Evolutionary conservation across 164 flowering plant species (phyloP).

Genomic region (Vitis rotundifolia): DNA sequence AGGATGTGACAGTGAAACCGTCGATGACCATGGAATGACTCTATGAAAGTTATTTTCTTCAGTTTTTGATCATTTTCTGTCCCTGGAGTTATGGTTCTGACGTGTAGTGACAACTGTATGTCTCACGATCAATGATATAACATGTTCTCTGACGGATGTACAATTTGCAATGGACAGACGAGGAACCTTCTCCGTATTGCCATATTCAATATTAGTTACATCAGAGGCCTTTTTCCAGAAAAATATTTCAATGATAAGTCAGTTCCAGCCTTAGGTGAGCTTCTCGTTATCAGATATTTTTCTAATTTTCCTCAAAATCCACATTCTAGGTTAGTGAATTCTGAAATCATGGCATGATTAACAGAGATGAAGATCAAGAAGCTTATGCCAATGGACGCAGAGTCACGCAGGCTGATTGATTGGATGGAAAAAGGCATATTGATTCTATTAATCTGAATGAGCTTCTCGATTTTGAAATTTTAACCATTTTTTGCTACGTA

Average conservation of each 20-base stretch:
- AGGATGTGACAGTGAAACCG: neutral
- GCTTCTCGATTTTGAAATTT: neutral
- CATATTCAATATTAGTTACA: slow-evolving; percentile 92
- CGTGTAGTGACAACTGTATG: too few relatives aligned
- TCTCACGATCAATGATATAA: too few relatives aligned
- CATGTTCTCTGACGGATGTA: neutral
- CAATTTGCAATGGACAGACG: slow-evolving; percentile 43
- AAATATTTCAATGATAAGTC: slow-evolving; percentile 90
- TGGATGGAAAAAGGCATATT: slow-evolving; percentile 94
- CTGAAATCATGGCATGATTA: neutral
- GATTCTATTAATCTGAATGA: neutral
- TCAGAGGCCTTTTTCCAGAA: slow-evolving; percentile 94
- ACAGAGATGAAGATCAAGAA: slow-evolving; percentile 96
- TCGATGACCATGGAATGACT: neutral
- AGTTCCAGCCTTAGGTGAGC: slow-evolving; percentile 86
- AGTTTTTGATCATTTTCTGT: too few relatives aligned
- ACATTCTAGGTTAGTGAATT: neutral
- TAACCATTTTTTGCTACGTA: neutral
- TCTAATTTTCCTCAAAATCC: neutral
- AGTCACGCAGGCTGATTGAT: slow-evolving; percentile 87
- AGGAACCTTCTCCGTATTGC: slow-evolving; percentile 93
- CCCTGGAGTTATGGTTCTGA: too few relatives aligned
- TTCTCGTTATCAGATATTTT: slow-evolving; percentile 1
- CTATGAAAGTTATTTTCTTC: too few relatives aligned
- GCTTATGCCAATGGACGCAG: slow-evolving; percentile 93